Percentiles rank a stretch among this genome's conserved stretches.
Conservation (phyloP, 2,329 filamentous ascomycete species). For the Pseudogymnoascus sp. region DNA sequence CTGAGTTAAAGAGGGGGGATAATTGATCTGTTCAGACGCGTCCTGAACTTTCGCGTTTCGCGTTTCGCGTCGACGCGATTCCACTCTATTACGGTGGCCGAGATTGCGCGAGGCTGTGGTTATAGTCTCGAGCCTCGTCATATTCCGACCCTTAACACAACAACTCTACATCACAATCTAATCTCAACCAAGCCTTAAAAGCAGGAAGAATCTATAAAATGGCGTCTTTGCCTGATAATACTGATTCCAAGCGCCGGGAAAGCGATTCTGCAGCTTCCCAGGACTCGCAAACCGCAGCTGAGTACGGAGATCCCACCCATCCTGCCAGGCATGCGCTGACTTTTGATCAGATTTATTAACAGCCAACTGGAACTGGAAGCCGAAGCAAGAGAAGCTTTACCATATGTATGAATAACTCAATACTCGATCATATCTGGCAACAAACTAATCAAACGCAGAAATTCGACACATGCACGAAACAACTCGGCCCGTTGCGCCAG, state of each 20-base stretch:
- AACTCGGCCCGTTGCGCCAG: conserved; percentile 82
- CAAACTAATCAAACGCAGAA: conserved; percentile 47
- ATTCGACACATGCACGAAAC: conserved; percentile 86
- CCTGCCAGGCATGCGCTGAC: conserved; percentile 12
- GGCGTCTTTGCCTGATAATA: neutral
- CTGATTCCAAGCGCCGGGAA: neutral
- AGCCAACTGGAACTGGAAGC: conserved; percentile 86
- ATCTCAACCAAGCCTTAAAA: neutral
- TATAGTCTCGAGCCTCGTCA: neutral
- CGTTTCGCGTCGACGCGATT: conserved; percentile 1
- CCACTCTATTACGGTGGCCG: conserved; percentile 11
- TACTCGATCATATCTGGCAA: conserved; percentile 7
- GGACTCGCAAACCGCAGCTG: conserved; percentile 45
- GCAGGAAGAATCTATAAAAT: neutral
- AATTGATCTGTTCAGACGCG: conserved; percentile 7
- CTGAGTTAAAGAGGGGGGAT: conserved; percentile 5
- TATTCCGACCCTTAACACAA: neutral
- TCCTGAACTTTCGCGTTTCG: conserved; percentile 6
- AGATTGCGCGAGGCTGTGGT: conserved; percentile 6
- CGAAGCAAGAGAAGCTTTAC: conserved; percentile 88
- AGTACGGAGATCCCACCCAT: conserved; percentile 25
- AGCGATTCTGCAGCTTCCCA: conserved; percentile 32
- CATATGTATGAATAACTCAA: conserved; percentile 58
- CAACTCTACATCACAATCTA: neutral
- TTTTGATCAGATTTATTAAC: conserved; percentile 64